Base-by-base conservation (phyloP, 2,329 filamentous ascomycete genomes). In the Ustulina deusta region DNA sequence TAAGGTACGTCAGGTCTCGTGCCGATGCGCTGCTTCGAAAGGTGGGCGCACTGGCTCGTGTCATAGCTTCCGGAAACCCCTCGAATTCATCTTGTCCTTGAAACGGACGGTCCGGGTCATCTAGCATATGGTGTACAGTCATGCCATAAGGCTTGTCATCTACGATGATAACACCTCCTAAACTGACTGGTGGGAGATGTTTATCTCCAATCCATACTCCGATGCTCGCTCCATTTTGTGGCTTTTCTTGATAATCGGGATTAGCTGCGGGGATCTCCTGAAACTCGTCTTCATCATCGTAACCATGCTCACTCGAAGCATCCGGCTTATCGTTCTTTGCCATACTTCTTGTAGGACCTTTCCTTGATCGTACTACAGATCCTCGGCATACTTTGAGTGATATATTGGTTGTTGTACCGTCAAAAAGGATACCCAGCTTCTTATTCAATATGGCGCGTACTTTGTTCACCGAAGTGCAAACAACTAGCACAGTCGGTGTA, bases 111-210 rank as follows among this genome's bases (percentile, higher is more conserved):
- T 87, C 86, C 0, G 87, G 88, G 65, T 90, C 87, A 83, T 97
- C 95, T 2, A 98, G 87, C 89, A 98, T 95, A 79, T 98, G 95
- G 76, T 98, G 95, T 0, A 98, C 95, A 25, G 93, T 97, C 93
- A 98, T 96, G 13, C 95, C 95, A 75, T 94, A 96, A 0, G 93
- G 89, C 78, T 91, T 90, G 63, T 92, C 89, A 76, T 98, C 94
- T 1, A 98, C 89, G 36, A 96, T 82, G 46, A 98, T 89, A 3
- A 97, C 86, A 9, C 95, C 95, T 13, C 95, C 95, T 72, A 97
- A 94, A 36, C 93, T 97, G 2, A 97, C 95, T 1, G 95, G 93
- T 6, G 94, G 94, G 2, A 97, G 83, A 76, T 97, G 95, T 51
- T 92, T 90, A 71, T 94, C 89, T 65, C 92, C 91, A 58, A 93